Base-by-base conservation (phyloP, 1,284 basidiomycete species). In the Quambalaria eucalypti region DNA sequence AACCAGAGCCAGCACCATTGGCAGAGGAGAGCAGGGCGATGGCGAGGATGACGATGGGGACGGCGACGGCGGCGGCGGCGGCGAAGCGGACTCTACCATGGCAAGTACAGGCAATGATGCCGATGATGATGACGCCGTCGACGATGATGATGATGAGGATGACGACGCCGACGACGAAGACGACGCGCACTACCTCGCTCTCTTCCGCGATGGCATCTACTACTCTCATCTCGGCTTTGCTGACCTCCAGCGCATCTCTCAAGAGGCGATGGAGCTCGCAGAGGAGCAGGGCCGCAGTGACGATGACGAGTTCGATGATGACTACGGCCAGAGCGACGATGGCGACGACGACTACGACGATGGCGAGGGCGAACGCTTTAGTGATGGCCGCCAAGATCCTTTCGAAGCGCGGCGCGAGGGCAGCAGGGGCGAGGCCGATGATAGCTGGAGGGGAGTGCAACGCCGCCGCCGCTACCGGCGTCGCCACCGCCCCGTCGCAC, bases 161-260 rank as follows among this genome's bases (percentile, higher is more conserved):
- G 51, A 19, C 26, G 53, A 33, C 12, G 19, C 50, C 21, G 14
- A 36, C 14, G 68, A 68, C 38, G 57, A 61, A 10, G 69, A 69
- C 40, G 72, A 74, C 44, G 44, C 33, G 8, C 69, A 74, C 52
- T 71, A 71, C 55, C 49, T 59, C n/a, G 79, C 78, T 54, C 80
- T 93, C 66, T 93, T 96, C 72, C 77, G 81, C 30, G 78, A 82
- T 28, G 87, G 87, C 4, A 88, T 95, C 28, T 87, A 90, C 77
- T 95, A 93, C 74, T 80, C 82, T 10, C 89, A 91, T 73, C 88
- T 93, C 87, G 88, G 55, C 23, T 60, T 68, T 40, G 51, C 56
- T 25, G 61, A 64, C 28, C 65, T 71, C 44, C 65, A 61, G 44
- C 48, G 55, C 30, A 68, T 71, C 42, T 58, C 57, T 38, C 28